Conservation (phyloP, 805 yeast species). For the Monosporozyma aerobia region DNA sequence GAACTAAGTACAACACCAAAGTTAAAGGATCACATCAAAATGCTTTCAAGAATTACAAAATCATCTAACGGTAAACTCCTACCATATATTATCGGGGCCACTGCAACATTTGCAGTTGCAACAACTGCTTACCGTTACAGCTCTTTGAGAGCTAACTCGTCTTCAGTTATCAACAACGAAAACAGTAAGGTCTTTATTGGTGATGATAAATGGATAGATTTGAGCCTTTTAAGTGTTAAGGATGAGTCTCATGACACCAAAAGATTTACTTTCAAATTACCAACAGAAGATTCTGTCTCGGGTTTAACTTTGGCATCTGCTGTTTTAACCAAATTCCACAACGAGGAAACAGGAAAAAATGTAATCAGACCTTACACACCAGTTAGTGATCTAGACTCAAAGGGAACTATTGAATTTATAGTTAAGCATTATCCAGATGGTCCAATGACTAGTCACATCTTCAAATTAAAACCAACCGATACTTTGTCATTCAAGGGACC, state of each 20-base stretch:
- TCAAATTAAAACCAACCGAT: constrained; percentile 64
- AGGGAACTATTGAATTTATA: constrained; percentile 71
- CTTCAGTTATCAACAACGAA: constrained; percentile 30
- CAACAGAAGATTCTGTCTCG: constrained; percentile 52
- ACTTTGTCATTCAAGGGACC: constrained; percentile 92
- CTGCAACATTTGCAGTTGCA: constrained; percentile 30
- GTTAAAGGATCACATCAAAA: neutral
- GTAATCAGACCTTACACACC: constrained; percentile 92
- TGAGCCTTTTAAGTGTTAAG: constrained; percentile 38
- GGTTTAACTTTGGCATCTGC: constrained; percentile 78
- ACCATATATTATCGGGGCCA: constrained; percentile 40
- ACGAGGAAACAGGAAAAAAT: constrained; percentile 69
- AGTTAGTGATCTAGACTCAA: constrained; percentile 53
- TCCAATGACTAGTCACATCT: constrained; percentile 69
- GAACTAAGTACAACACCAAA: too few relatives aligned
- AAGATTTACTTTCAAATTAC: constrained; percentile 61
- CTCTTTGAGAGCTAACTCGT: neutral
- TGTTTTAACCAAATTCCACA: constrained; percentile 65
- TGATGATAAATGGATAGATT: constrained; percentile 62
- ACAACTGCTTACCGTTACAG: constrained; percentile 24
- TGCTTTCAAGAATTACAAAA: neutral
- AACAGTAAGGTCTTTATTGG: constrained; percentile 43
- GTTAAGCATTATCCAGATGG: constrained; percentile 82
- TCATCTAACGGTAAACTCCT: constrained; percentile 11
- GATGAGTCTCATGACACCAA: constrained; percentile 56